Base-by-base conservation (phyloP, 2,329 filamentous ascomycete genomes). In the Penicillium digitatum region DNA sequence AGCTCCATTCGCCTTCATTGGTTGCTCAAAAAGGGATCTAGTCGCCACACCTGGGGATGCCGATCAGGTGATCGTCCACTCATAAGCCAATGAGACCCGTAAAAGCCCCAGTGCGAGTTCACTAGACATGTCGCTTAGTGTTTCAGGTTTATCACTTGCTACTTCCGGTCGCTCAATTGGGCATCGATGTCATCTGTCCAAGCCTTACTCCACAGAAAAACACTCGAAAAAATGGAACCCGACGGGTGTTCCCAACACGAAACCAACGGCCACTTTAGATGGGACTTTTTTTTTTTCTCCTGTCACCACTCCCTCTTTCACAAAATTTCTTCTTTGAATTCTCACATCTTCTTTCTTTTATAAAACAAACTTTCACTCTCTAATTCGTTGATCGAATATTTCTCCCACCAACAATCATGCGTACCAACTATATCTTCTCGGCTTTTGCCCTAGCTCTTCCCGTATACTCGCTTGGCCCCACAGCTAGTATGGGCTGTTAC, bases 401-500 rank as follows among this genome's bases (percentile, higher is more conserved):
- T 24, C 32, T n/a, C 26, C 20, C 8, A 56, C 18, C 18, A 24
- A 29, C 52, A 50, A 48, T 12, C n/a, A 63, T 62, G 61, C 55
- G 48, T 48, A 9, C 51, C 18, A 52, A 53, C 3, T 35, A 48
- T 12, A 27, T 65, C 26, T 38, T 62, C 40, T 43, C 52, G 35
- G 48, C 51, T 18, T 48, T 64, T 34, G 55, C 62, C 26, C 48
- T 63, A 31, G 43, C 54, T n/a, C 39, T 56, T 8, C 56, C 56
- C 26, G 58, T 48, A 3, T 45, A 40, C 20, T 55, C 57, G 29
- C n/a, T 27, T 14, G 22, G 18, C 38, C 35, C 38, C 24, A 44
- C 34, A 12, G 48, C 37, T 5, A 20, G n/a, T 11, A 31, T 63
- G 26, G 63, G 63, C 45, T 65, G 63, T 49, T 65, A 56, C 42